phyloP scores from a whole-genome alignment of 768 basidiomycete species.

The Termitomyces heimii region DNA sequence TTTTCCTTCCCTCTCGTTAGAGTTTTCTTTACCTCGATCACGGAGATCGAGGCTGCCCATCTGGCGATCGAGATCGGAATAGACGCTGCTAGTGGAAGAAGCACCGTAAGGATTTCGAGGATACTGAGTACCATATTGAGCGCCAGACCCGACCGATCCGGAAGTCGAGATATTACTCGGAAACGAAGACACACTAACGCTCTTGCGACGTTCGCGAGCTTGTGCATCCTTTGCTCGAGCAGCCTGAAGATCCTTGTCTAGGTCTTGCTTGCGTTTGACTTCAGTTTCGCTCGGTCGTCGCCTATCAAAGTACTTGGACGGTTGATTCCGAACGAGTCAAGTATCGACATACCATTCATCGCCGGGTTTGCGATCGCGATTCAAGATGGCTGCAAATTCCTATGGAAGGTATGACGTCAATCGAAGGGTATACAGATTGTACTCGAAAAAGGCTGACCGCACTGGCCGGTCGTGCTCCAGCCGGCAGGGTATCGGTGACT shows the following conservation, averaged over 20 bases:
- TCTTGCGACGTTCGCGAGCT: conserved; percentile 46
- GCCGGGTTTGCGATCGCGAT: conserved; percentile 37
- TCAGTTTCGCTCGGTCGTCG: conserved; percentile 36
- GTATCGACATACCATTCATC: conserved; percentile 36
- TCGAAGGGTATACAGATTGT: conserved; percentile 1
- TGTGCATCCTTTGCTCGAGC: conserved; percentile 55
- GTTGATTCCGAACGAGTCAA: not conserved
- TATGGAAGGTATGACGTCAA: conserved; percentile 16
- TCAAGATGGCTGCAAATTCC: conserved; percentile 59
- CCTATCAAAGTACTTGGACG: conserved; percentile 14
- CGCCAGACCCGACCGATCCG: conserved; percentile 8
- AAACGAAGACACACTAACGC: conserved; percentile 36
- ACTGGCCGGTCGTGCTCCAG: conserved; percentile 54
- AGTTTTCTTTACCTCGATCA: conserved; percentile 26
- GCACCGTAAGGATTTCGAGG: conserved; percentile 20
- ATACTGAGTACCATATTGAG: conserved; percentile 18
- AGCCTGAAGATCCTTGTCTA: conserved; percentile 49
- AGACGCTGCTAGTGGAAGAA: conserved; percentile 18
- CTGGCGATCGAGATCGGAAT: conserved; percentile 33
- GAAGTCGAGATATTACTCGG: conserved; percentile 23
- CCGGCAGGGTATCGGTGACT: conserved; percentile 52
- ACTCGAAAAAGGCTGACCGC: conserved; percentile 30
- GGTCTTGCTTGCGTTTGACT: conserved; percentile 42
- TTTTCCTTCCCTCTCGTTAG: conserved; percentile 26
- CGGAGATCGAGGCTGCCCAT: conserved; percentile 36